Percentiles rank a stretch among this genome's conserved stretches.
Evolutionary conservation across 2,329 filamentous ascomycete species (phyloP).

Genomic region (Cercospora citrullina): DNA sequence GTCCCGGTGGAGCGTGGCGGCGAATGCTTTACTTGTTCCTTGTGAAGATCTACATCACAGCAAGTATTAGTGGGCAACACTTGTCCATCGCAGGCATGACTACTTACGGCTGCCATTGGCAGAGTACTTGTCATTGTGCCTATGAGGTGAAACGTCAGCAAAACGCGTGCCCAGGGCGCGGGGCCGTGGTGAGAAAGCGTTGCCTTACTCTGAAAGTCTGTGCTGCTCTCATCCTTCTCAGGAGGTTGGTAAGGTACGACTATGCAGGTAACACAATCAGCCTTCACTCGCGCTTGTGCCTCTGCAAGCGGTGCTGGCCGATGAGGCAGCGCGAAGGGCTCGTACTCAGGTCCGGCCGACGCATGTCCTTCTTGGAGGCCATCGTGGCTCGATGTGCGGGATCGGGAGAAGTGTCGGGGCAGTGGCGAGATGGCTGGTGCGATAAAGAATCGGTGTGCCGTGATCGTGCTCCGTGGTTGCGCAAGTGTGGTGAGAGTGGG

Average conservation of each 20-base stretch:
- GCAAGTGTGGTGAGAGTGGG: neutral
- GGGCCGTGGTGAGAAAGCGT: neutral
- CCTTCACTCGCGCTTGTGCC: neutral
- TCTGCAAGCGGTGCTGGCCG: neutral
- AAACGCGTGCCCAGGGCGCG: neutral
- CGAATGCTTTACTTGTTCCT: slow-evolving; percentile 68
- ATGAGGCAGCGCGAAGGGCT: neutral
- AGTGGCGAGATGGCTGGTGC: slow-evolving; percentile 5
- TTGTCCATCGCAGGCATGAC: neutral
- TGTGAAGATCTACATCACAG: slow-evolving; percentile 70
- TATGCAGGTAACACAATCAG: slow-evolving; percentile 43
- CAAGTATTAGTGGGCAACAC: slow-evolving; percentile 25
- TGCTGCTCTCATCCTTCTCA: slow-evolving; percentile 60
- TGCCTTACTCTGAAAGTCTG: slow-evolving; percentile 64
- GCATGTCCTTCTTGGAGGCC: slow-evolving; percentile 74
- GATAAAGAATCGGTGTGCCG: slow-evolving; percentile 2
- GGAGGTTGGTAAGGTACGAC: slow-evolving; percentile 88
- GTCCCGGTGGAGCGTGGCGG: neutral
- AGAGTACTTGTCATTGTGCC: slow-evolving; percentile 72
- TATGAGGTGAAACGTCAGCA: slow-evolving; percentile 44
- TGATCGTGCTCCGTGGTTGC: neutral
- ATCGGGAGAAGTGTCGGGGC: neutral
- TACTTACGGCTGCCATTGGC: slow-evolving; percentile 81
- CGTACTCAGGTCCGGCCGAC: slow-evolving; percentile 70
- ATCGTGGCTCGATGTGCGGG: slow-evolving; percentile 45